These are phyloP conservation scores for Apiospora aurea DNA, from an alignment of 2,329 filamentous ascomycete species.

Conservation along the genomic window DNA sequence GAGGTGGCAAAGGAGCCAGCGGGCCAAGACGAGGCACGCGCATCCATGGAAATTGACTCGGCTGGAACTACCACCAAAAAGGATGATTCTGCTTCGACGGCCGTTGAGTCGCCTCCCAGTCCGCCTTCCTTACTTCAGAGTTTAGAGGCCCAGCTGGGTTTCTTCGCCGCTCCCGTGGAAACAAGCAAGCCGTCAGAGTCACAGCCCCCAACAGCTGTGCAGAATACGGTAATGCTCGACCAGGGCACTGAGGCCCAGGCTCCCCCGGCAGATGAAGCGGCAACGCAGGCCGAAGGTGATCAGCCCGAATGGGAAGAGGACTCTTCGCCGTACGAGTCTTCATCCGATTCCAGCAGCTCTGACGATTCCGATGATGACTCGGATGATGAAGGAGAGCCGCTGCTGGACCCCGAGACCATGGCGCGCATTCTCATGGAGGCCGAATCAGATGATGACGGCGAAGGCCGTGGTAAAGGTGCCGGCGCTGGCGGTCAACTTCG, in stretches of 20 bases:
- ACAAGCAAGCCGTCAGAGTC: slow-evolving; percentile 22
- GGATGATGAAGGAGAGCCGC: slow-evolving; percentile 71
- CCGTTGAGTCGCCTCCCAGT: slow-evolving; percentile 37
- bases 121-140: slow-evolving; percentile 44
- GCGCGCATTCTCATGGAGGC: slow-evolving; percentile 87
- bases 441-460: slow-evolving; percentile 79
- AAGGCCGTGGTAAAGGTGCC: slow-evolving; percentile 55
- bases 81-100: slow-evolving; percentile 21
- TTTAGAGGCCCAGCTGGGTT: slow-evolving; percentile 42
- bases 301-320: slow-evolving; percentile 86
- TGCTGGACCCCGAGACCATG: slow-evolving; percentile 82
- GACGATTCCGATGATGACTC: slow-evolving; percentile 68
- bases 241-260: background rate
- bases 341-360: slow-evolving; percentile 63
- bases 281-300: slow-evolving; percentile 34
- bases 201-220: slow-evolving; percentile 26
- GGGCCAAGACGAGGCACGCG: background rate
- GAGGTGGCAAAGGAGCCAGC: background rate
- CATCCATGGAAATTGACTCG: slow-evolving; percentile 30
- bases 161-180: slow-evolving; percentile 34
- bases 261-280: background rate
- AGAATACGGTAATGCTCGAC: slow-evolving; percentile 30
- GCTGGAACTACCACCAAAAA: background rate
- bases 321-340: slow-evolving; percentile 78
- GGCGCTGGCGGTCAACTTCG: slow-evolving; percentile 61